Evolutionary conservation across 2,329 filamentous ascomycete genomes (phyloP).

Genomic region (Sordariomycetes sp.): DNA sequence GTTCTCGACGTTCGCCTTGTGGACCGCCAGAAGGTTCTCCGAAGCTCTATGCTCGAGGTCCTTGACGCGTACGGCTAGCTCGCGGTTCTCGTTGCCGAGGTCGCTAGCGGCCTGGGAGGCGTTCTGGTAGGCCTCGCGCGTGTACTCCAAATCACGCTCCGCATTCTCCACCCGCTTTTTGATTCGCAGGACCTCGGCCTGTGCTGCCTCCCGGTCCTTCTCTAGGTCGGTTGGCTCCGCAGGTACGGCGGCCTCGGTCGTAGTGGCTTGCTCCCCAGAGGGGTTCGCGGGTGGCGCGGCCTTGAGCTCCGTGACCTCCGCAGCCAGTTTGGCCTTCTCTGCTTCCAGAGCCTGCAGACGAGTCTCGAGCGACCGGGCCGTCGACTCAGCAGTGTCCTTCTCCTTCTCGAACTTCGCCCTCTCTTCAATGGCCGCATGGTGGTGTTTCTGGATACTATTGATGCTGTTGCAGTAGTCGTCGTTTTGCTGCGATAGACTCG

Average conservation of each 20-base stretch:
- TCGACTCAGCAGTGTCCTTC: constrained; percentile 19
- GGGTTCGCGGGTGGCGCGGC: background rate
- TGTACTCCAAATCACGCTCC: constrained; percentile 43
- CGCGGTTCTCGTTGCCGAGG: constrained; percentile 32
- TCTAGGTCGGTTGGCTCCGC: constrained; percentile 2
- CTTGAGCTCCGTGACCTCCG: constrained; percentile 10
- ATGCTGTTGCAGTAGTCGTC: constrained; percentile 33
- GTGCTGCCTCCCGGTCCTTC: constrained; percentile 8
- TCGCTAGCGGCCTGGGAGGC: constrained; percentile 36
- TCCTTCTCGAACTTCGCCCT: constrained; percentile 35
- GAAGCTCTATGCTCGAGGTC: constrained; percentile 29
- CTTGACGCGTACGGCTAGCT: constrained; percentile 28
- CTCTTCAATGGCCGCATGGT: constrained; percentile 39
- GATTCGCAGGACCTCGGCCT: constrained; percentile 16
- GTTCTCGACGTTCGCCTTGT: constrained; percentile 29
- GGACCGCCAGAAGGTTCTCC: constrained; percentile 34
- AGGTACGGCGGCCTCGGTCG: background rate
- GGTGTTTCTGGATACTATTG: constrained; percentile 31
- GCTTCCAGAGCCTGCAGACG: constrained; percentile 22
- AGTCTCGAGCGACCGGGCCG: constrained; percentile 18
- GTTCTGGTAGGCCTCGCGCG: constrained; percentile 47
- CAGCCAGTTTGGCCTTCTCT: constrained; percentile 24
- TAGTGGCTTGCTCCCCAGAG: background rate
- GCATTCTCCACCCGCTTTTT: constrained; percentile 29
- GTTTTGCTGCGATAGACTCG: constrained; percentile 31